Conservation (phyloP, 805 yeast species). For the Crinitomyces ghanaensis region DNA sequence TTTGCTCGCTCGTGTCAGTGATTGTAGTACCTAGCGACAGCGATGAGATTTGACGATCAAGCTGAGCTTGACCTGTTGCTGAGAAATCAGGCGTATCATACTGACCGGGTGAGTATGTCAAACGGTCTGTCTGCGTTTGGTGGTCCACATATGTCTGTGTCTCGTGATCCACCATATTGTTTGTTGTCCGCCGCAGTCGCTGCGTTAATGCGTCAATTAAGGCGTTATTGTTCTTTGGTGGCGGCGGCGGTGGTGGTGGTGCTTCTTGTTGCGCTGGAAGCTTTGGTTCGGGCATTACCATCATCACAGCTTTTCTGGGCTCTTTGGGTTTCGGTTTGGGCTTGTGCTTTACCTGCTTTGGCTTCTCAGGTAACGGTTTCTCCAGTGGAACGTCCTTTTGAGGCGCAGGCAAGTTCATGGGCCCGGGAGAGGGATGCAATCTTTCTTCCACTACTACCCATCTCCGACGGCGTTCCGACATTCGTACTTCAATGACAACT, state of each 20-base stretch:
- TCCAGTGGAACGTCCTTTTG: conserved; percentile 3
- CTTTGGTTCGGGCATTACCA: not conserved
- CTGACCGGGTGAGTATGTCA: conserved; percentile 1
- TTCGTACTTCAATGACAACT: conserved; percentile 67
- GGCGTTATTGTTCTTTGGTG: conserved; percentile 7
- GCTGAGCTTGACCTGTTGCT: too few species aligned
- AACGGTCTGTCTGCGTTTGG: conserved; percentile 5
- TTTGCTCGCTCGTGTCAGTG: too few species aligned
- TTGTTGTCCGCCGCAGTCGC: conserved; percentile 5
- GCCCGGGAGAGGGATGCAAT: conserved; percentile 15
- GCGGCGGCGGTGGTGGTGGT: conserved; percentile 4
- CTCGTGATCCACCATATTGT: not conserved
- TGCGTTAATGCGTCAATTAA: conserved; percentile 11
- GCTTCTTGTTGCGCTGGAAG: not conserved
- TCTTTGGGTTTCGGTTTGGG: conserved; percentile 4
- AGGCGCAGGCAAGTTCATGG: conserved; percentile 8
- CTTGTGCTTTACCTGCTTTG: conserved; percentile 2
- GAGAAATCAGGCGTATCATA: conserved; percentile 1
- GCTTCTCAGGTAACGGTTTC: conserved; percentile 7
- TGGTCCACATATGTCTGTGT: conserved; percentile 5
- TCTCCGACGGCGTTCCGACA: conserved; percentile 48
- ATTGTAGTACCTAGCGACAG: too few species aligned
- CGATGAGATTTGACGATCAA: too few species aligned
- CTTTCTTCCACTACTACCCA: conserved; percentile 24
- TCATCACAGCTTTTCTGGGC: conserved; percentile 5